phyloP scores from a whole-genome alignment of 208 protist genomes.

The Leishmania aethiopica region DNA sequence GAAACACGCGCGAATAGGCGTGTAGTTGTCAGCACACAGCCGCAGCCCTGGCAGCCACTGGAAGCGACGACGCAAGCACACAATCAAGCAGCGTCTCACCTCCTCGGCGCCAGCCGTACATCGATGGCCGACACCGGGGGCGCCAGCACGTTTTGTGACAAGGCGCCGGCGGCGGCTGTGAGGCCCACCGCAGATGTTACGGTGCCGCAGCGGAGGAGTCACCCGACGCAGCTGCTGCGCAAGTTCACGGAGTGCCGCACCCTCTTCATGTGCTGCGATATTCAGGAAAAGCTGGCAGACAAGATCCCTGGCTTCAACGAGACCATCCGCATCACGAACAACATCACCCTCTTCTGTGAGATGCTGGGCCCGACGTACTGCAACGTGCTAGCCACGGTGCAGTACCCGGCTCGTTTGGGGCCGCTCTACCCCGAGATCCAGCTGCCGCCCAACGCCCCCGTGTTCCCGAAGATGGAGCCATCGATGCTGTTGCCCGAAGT shows the following conservation, averaged over 20 bases:
- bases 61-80: background rate
- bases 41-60: background rate
- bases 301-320: conserved; percentile 49
- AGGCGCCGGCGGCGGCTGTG: background rate
- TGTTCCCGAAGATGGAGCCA: conserved; percentile 65
- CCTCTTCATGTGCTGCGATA: conserved; percentile 81
- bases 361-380: conserved; percentile 33
- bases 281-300: conserved; percentile 63
- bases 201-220: conserved; percentile 4
- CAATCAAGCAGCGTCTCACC: background rate
- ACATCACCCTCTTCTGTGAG: conserved; percentile 42
- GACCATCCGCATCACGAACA: conserved; percentile 57
- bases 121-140: background rate
- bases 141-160: background rate
- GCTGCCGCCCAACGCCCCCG: conserved; percentile 41
- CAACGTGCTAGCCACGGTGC: conserved; percentile 58
- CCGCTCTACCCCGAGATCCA: conserved; percentile 45
- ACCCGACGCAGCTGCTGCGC: conserved; percentile 2
- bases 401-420: conserved; percentile 61
- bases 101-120: background rate
- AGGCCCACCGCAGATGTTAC: conserved; percentile 3
- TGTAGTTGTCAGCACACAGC: background rate
- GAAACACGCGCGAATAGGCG: background rate
- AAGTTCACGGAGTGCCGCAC: conserved; percentile 40
- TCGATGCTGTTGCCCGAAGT: conserved; percentile 66